phyloP scores from a whole-genome alignment of 2,329 filamentous ascomycete species.

The Ophiostoma sp. region DNA sequence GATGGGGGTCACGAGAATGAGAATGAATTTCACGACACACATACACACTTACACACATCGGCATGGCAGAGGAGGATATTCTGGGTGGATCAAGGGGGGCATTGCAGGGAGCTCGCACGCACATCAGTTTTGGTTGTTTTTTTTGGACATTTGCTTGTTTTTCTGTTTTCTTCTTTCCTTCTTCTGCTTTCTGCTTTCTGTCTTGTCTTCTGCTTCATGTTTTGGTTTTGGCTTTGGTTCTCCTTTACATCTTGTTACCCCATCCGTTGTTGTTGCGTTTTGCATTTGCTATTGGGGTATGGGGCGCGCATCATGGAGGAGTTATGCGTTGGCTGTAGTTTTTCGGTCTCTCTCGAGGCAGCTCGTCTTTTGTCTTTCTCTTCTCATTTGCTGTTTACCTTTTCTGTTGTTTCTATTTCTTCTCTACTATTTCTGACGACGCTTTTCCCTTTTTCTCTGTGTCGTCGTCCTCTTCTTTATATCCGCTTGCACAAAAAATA shows the following conservation, averaged over 20 bases:
- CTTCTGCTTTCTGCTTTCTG: background rate
- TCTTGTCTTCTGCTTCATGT: background rate
- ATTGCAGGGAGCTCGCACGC: background rate
- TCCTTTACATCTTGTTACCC: background rate
- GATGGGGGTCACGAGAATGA: background rate
- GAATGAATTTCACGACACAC: slow-evolving; percentile 8
- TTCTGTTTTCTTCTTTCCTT: background rate
- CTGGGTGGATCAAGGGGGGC: background rate
- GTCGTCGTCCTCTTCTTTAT: slow-evolving; percentile 4
- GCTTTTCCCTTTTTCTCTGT: background rate
- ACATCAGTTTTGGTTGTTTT: background rate
- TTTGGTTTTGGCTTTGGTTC: background rate
- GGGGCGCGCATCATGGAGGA: background rate
- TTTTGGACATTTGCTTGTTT: slow-evolving; percentile 14
- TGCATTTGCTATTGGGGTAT: background rate
- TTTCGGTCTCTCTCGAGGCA: background rate
- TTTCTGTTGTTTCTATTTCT: no score
- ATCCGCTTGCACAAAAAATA: slow-evolving; percentile 1
- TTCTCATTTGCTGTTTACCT: background rate
- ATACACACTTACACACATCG: no score
- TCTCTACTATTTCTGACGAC: background rate
- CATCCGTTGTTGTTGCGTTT: background rate
- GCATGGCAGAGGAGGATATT: background rate
- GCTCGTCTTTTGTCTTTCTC: background rate
- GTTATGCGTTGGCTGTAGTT: background rate